Conservation (phyloP, 768 basidiomycete genomes). For the Paxillus ammoniavirescens region DNA sequence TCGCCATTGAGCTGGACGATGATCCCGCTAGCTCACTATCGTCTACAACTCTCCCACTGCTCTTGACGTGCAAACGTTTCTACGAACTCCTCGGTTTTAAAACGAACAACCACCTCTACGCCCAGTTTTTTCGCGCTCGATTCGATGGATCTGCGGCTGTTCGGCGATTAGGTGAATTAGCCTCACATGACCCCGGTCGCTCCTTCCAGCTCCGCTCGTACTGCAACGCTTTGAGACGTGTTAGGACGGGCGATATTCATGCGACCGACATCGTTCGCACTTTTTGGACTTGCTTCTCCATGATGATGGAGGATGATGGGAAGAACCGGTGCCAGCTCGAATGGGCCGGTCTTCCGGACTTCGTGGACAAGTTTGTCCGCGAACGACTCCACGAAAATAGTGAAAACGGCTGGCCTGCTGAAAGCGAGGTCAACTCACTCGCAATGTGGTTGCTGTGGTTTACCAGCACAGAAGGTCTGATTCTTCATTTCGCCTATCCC, state of each 20-base stretch:
- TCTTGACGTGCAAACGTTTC: slow-evolving; percentile 42
- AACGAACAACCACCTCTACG: slow-evolving; percentile 40
- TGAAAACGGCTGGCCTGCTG: slow-evolving; percentile 56
- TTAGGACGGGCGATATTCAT: slow-evolving; percentile 33
- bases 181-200: slow-evolving; percentile 37
- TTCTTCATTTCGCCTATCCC: not conserved
- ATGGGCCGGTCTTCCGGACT: slow-evolving; percentile 46
- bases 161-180: slow-evolving; percentile 48
- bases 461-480: slow-evolving; percentile 49
- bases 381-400: slow-evolving; percentile 43
- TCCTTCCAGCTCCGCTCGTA: slow-evolving; percentile 39
- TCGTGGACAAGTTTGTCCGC: slow-evolving; percentile 45
- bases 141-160: slow-evolving; percentile 55
- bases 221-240: slow-evolving; percentile 28
- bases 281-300: slow-evolving; percentile 50
- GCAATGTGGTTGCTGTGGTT: slow-evolving; percentile 68
- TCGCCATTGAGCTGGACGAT: slow-evolving; percentile 45
- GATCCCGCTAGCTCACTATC: slow-evolving; percentile 25
- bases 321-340: slow-evolving; percentile 58
- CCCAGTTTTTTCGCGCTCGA: slow-evolving; percentile 50
- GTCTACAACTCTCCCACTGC: slow-evolving; percentile 44
- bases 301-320: slow-evolving; percentile 69
- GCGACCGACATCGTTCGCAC: slow-evolving; percentile 29
- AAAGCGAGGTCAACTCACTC: slow-evolving; percentile 47
- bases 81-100: slow-evolving; percentile 32